Percentiles rank a stretch among this genome's conserved stretches.
phyloP scores from a whole-genome alignment of 192 early-diverging fungal species.

The Coemansia sp. region DNA sequence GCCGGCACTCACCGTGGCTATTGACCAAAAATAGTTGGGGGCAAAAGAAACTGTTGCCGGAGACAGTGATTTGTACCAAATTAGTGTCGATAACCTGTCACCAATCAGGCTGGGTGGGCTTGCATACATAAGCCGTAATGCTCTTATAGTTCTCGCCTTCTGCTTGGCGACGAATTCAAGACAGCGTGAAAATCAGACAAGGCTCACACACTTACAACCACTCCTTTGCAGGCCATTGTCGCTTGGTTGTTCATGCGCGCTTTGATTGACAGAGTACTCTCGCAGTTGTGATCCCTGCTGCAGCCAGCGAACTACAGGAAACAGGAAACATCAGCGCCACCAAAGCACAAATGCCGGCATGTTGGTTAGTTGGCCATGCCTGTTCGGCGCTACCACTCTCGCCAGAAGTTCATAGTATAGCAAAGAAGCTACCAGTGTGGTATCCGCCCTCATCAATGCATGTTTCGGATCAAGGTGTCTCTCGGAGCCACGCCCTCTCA shows the following conservation, averaged over 20 bases:
- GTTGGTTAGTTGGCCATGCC: neutral
- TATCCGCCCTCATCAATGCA: neutral
- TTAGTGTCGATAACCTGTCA: neutral
- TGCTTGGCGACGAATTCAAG: neutral
- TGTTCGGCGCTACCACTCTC: neutral
- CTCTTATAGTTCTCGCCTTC: neutral
- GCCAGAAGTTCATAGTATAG: neutral
- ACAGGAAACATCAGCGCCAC: neutral
- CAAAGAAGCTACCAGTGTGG: neutral
- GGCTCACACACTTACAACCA: neutral
- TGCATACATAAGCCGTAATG: neutral
- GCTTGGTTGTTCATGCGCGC: neutral
- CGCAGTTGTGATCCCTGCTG: slow-evolving; percentile 2
- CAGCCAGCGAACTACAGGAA: neutral
- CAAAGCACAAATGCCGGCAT: neutral
- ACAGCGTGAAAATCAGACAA: neutral
- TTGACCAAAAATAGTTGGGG: neutral
- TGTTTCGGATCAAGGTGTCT: neutral
- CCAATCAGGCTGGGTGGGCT: neutral
- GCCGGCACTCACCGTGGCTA: neutral
- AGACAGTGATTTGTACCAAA: neutral
- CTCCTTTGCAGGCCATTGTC: neutral
- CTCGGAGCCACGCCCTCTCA: neutral
- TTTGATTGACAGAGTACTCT: neutral
- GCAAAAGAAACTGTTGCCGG: neutral